phyloP scores from a whole-genome alignment of 192 early-diverging fungal species.

The Coemansia sp. region DNA sequence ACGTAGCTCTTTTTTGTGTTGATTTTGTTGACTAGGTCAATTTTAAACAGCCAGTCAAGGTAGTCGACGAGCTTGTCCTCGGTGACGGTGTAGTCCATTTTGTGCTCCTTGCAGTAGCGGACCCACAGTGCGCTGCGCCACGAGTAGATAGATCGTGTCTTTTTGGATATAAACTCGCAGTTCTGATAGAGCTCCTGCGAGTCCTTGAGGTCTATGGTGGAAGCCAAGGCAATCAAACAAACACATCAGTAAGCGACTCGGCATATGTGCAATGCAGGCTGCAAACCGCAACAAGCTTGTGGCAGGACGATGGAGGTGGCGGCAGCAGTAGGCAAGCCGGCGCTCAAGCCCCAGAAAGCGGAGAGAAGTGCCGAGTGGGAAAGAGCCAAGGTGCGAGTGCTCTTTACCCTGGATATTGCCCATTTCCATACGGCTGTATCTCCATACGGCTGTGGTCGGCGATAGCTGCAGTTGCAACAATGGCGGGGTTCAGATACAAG shows the following conservation, averaged over 20 bases:
- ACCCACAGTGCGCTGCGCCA: slow-evolving; percentile 50
- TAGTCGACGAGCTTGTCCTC: slow-evolving; percentile 44
- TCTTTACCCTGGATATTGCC: no score
- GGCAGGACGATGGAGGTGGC: not conserved
- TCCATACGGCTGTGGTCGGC: no score
- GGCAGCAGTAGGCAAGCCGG: no score
- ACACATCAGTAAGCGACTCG: no score
- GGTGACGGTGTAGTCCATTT: slow-evolving; percentile 31
- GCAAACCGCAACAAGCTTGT: not conserved
- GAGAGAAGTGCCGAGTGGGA: no score
- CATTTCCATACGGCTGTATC: no score
- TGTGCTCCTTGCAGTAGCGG: slow-evolving; percentile 44
- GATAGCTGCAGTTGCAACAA: no score
- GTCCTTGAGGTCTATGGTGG: slow-evolving; percentile 44
- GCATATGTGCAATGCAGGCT: no score
- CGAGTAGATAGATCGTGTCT: slow-evolving; percentile 49
- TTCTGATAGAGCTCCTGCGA: slow-evolving; percentile 45
- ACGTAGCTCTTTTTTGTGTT: slow-evolving; percentile 52
- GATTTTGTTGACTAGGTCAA: slow-evolving; percentile 49
- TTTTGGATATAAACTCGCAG: slow-evolving; percentile 51
- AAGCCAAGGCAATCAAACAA: not conserved
- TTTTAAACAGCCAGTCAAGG: slow-evolving; percentile 50
- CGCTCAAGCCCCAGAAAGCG: no score
- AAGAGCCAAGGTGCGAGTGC: no score
- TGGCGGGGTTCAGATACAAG: not conserved